Conservation (phyloP, 139 green algal species). For the Chlamydomonas incerta region DNA sequence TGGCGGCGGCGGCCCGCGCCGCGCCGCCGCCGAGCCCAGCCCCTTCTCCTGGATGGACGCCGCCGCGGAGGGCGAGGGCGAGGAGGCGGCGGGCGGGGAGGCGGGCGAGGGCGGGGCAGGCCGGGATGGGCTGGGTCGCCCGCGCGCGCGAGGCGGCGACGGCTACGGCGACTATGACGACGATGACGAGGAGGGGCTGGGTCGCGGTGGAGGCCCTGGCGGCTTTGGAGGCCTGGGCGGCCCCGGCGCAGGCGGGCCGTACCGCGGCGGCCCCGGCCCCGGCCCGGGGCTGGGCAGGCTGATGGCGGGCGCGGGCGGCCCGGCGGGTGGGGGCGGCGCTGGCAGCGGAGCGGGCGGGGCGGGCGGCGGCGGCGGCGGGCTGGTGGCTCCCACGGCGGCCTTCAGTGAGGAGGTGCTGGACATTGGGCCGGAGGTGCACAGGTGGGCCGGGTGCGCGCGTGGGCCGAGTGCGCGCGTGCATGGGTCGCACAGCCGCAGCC, state of each 20-base stretch:
- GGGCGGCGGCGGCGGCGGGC: neutral
- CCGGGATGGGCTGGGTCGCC: no score
- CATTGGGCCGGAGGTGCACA: constrained; percentile 11
- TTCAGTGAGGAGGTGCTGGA: constrained; percentile 13
- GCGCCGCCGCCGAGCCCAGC: no score
- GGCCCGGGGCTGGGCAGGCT: neutral
- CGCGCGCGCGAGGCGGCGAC: no score
- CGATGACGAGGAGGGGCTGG: neutral
- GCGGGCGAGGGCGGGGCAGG: no score
- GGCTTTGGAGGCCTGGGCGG: neutral
- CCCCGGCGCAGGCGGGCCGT: neutral
- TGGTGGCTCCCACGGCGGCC: neutral
- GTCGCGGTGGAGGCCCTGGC: no score
- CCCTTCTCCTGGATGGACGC: no score
- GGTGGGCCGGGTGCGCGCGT: neutral
- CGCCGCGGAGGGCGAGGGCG: neutral
- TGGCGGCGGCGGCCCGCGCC: no score
- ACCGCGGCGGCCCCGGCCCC: neutral
- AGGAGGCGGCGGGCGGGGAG: neutral
- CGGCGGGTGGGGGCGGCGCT: neutral
- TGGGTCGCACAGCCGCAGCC: no score
- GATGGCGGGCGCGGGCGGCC: neutral
- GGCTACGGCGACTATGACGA: neutral
- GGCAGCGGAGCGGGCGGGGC: no score
- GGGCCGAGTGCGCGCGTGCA: neutral